Evolutionary conservation across 2,329 filamentous ascomycete species (phyloP).

Genomic region (Colletotrichum noveboracense): DNA sequence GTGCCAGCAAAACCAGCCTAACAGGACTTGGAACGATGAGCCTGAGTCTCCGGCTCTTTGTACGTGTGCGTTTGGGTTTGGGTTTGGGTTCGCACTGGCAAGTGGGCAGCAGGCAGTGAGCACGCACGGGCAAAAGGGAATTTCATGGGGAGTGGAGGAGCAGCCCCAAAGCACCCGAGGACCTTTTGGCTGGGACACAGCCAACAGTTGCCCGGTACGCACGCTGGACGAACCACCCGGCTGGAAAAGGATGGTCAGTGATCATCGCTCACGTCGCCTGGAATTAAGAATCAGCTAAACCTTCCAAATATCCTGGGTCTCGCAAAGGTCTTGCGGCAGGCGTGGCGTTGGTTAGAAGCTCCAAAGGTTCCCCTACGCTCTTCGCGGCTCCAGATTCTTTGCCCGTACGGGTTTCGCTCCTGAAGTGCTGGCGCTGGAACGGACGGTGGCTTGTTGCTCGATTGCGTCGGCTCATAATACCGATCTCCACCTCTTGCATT

Average conservation of each 20-base stretch:
- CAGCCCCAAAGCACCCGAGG: not conserved
- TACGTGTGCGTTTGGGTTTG: not conserved
- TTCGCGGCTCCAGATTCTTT: not conserved
- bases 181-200: not conserved
- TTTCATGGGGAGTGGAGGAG: not conserved
- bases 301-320: not conserved
- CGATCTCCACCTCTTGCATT: not conserved
- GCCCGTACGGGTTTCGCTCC: not conserved
- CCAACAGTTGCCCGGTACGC: not conserved
- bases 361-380: not conserved
- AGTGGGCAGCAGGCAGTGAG: not conserved
- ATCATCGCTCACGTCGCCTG: not conserved
- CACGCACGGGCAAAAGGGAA: not conserved
- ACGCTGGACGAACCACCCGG: constrained; percentile 7
- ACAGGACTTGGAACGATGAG: not conserved
- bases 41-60: constrained; percentile 12
- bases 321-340: not conserved
- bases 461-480: not conserved
- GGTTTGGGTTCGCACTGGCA: not conserved
- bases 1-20: not conserved
- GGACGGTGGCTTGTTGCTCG: not conserved
- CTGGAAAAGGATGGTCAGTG: constrained; percentile 6
- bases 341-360: not conserved
- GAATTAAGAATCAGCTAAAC: not conserved
- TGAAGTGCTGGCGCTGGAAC: not conserved